Conservation (phyloP, 2,329 filamentous ascomycete species). For the Sporothrix brasiliensis region DNA sequence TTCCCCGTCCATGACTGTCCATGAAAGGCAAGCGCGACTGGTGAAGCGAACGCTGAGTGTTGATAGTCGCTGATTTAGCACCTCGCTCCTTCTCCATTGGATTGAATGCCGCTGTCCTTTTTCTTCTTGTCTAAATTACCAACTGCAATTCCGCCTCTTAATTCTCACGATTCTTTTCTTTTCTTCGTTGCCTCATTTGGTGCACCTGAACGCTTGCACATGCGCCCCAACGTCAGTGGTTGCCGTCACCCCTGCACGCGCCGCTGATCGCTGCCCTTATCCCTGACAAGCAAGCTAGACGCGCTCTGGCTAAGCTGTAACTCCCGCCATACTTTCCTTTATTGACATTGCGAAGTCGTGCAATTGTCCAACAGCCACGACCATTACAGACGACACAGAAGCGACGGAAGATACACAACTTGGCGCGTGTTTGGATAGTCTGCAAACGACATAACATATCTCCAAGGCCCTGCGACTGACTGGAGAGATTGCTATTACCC, state of each 20-base stretch:
- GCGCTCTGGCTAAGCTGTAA: slow-evolving; percentile 7
- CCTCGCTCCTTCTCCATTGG: slow-evolving; percentile 7
- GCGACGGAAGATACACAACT: background rate
- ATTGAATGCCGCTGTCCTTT: background rate
- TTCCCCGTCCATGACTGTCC: background rate
- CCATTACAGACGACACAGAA: background rate
- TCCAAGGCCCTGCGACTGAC: background rate
- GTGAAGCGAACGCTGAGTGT: slow-evolving; percentile 17
- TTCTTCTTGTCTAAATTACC: background rate
- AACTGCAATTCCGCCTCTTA: background rate
- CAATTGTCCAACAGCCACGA: slow-evolving; percentile 2
- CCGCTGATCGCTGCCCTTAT: slow-evolving; percentile 24
- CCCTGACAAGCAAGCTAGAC: slow-evolving; percentile 22
- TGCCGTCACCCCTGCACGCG: slow-evolving; percentile 8
- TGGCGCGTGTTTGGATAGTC: slow-evolving; percentile 16
- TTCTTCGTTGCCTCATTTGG: background rate
- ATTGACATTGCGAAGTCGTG: slow-evolving; percentile 15
- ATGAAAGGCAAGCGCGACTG: slow-evolving; percentile 31
- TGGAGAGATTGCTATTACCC: background rate
- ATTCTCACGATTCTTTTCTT: background rate
- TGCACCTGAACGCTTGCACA: background rate
- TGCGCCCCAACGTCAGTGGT: background rate
- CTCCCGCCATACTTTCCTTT: slow-evolving; percentile 6
- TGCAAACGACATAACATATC: slow-evolving; percentile 12
- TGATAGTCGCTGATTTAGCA: slow-evolving; percentile 22